These are phyloP conservation scores for Apophysomyces sp. DNA, from an alignment of 371 early-diverging fungal species.

Conservation along the genomic window DNA sequence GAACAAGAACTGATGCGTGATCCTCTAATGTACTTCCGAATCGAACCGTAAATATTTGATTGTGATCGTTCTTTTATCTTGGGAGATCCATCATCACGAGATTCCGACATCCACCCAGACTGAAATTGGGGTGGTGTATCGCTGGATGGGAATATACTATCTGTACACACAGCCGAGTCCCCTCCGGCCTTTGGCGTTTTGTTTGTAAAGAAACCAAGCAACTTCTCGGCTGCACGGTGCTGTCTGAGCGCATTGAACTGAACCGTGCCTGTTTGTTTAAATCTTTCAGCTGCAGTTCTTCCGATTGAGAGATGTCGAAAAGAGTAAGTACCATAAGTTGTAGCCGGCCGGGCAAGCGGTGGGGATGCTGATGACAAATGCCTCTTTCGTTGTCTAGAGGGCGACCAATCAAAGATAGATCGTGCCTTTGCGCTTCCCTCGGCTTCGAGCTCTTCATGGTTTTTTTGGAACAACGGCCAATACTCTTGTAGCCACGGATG, in stretches of 20 bases:
- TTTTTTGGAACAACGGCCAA: constrained; percentile 5
- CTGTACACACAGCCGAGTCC: neutral
- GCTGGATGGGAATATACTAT: neutral
- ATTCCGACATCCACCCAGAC: neutral
- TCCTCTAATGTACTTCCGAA: neutral
- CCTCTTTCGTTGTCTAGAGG: neutral
- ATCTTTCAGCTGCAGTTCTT: neutral
- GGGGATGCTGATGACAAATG: neutral
- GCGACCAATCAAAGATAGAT: constrained; percentile 4
- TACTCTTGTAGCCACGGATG: constrained; percentile 40
- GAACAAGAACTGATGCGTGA: neutral
- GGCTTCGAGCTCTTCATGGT: constrained; percentile 7
- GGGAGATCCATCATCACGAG: neutral
- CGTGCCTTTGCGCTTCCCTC: constrained; percentile 7
- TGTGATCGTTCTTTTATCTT: neutral
- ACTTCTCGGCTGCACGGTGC: constrained; percentile 9
- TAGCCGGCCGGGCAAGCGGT: constrained; percentile 7
- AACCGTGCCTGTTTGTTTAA: constrained; percentile 1
- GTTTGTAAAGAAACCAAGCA: constrained; percentile 17
- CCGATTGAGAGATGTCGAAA: neutral
- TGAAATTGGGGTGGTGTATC: neutral
- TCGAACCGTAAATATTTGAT: neutral
- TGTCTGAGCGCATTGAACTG: neutral
- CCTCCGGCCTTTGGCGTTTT: neutral
- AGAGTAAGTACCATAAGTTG: constrained; percentile 6